Evolutionary conservation across 1,284 basidiomycete species (phyloP).

Genomic region (Chalciporus piperatoides): DNA sequence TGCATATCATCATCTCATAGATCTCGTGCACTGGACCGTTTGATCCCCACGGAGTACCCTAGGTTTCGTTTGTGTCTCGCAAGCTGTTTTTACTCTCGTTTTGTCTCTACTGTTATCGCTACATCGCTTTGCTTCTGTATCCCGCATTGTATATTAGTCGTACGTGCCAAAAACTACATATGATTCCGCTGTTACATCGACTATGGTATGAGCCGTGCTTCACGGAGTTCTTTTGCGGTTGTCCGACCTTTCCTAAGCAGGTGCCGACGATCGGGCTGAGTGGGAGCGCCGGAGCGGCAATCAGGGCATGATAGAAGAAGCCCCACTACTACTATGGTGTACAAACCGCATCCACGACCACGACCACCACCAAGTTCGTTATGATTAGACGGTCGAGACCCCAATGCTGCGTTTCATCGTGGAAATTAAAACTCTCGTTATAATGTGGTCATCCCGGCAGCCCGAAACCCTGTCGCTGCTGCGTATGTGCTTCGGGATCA

Average conservation of each 20-base stretch:
- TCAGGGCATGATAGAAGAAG: constrained; percentile 12
- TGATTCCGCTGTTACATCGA: constrained; percentile 16
- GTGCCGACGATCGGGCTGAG: constrained; percentile 15
- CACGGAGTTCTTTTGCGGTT: constrained; percentile 20
- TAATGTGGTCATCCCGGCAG: constrained; percentile 10
- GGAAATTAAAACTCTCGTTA: constrained; percentile 23
- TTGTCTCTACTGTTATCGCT: constrained; percentile 7
- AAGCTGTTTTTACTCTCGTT: background rate
- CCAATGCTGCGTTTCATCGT: constrained; percentile 7
- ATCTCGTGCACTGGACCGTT: constrained; percentile 18
- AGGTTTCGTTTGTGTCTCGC: background rate
- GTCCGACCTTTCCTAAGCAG: constrained; percentile 18
- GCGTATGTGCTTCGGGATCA: constrained; percentile 3
- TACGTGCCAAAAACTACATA: constrained; percentile 2
- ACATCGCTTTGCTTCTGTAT: constrained; percentile 13
- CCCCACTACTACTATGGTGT: too few species aligned
- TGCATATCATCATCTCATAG: constrained; percentile 13
- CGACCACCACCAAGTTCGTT: too few species aligned
- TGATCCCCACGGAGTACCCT: constrained; percentile 3
- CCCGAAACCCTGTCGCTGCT: background rate
- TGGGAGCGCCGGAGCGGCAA: constrained; percentile 10
- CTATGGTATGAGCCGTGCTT: constrained; percentile 10
- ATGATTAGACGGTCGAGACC: constrained; percentile 10
- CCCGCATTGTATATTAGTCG: constrained; percentile 21
- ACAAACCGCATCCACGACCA: too few species aligned